phyloP scores from a whole-genome alignment of 2,329 filamentous ascomycete genomes.

The Fusarium coffeatum region DNA sequence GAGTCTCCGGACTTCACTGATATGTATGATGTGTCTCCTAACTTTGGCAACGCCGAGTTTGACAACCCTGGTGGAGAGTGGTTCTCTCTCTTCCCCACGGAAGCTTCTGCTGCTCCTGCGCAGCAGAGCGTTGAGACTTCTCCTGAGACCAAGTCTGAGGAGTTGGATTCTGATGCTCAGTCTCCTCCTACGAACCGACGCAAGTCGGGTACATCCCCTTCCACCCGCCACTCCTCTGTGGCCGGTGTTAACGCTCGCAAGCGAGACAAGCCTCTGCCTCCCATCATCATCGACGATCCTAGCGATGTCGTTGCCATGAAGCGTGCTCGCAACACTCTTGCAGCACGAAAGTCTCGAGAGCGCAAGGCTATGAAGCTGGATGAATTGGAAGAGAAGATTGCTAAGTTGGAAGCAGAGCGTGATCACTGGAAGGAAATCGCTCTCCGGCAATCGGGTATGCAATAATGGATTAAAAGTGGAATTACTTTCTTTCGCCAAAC shows the following conservation, averaged over 20 bases:
- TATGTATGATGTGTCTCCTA: conserved; percentile 81
- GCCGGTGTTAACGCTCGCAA: conserved; percentile 79
- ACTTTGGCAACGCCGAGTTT: conserved; percentile 73
- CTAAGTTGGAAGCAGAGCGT: conserved; percentile 73
- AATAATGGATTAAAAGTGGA: conserved; percentile 49
- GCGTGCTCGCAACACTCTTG: conserved; percentile 92
- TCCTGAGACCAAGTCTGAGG: conserved; percentile 59
- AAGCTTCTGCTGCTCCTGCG: conserved; percentile 47
- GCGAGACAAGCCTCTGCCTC: conserved; percentile 82
- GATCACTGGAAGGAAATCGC: conserved; percentile 73
- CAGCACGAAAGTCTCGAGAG: conserved; percentile 91
- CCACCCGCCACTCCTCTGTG: conserved; percentile 72
- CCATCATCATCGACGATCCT: conserved; percentile 80
- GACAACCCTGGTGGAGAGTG: conserved; percentile 67
- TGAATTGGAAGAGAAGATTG: conserved; percentile 78
- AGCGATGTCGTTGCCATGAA: conserved; percentile 84
- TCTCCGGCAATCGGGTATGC: conserved; percentile 54
- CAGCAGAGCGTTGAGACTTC: conserved; percentile 54
- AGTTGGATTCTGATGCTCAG: conserved; percentile 60
- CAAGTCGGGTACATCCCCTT: conserved; percentile 62
- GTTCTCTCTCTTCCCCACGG: conserved; percentile 78
- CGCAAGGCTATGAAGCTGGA: conserved; percentile 84
- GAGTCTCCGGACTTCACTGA: conserved; percentile 79
- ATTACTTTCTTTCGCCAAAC: conserved; percentile 47
- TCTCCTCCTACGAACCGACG: conserved; percentile 54